Evolutionary conservation across 208 protist species (phyloP).

Genomic region (Leishmania lainsoni): DNA sequence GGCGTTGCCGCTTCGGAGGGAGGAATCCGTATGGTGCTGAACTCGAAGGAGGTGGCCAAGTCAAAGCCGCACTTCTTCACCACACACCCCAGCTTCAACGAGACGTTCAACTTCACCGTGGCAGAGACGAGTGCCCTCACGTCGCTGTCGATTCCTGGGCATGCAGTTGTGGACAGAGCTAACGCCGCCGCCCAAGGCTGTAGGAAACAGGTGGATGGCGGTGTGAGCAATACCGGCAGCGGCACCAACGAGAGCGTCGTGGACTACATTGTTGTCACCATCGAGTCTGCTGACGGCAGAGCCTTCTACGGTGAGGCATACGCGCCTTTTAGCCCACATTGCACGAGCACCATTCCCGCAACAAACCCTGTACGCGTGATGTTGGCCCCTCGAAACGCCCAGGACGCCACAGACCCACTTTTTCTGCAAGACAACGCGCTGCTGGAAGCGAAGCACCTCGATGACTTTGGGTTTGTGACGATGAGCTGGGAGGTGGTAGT

Average conservation of each 20-base stretch:
- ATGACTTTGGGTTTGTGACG: slow-evolving; percentile 84
- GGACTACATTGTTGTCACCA: slow-evolving; percentile 58
- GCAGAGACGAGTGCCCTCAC: slow-evolving; percentile 45
- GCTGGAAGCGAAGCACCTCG: slow-evolving; percentile 53
- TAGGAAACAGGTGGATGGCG: slow-evolving; percentile 7
- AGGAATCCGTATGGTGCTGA: slow-evolving; percentile 34
- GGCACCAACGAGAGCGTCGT: slow-evolving; percentile 29
- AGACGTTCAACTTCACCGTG: slow-evolving; percentile 53
- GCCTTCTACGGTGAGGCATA: slow-evolving; percentile 68
- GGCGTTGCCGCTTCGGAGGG: background rate
- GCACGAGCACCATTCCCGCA: slow-evolving; percentile 34
- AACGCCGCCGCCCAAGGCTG: background rate
- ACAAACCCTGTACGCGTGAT: slow-evolving; percentile 66
- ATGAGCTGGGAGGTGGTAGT: slow-evolving; percentile 73
- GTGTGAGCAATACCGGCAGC: background rate
- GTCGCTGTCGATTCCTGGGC: slow-evolving; percentile 24
- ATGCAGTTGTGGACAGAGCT: background rate
- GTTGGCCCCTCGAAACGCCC: slow-evolving; percentile 74
- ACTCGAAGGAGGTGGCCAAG: slow-evolving; percentile 41
- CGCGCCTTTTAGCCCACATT: slow-evolving; percentile 78
- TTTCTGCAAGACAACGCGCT: slow-evolving; percentile 57
- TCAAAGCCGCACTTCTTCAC: slow-evolving; percentile 58
- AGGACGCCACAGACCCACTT: slow-evolving; percentile 58
- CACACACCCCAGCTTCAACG: slow-evolving; percentile 48
- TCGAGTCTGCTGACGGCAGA: slow-evolving; percentile 44